Percentiles rank a stretch among this genome's conserved stretches.
phyloP scores from a whole-genome alignment of 352 stramenopile genomes.

The Blastocystis sp. region DNA sequence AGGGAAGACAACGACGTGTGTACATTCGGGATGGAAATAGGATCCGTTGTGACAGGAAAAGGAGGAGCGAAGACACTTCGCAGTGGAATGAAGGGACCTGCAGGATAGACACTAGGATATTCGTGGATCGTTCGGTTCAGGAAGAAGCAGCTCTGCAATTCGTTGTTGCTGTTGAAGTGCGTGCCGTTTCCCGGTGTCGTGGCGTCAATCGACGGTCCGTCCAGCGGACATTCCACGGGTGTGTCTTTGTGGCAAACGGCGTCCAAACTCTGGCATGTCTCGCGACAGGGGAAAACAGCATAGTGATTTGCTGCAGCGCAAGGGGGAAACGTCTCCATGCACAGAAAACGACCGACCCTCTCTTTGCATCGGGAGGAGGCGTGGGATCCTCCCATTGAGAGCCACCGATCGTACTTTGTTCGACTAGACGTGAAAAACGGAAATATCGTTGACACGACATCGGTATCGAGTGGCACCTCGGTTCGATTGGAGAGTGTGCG shows the following conservation, averaged over 20 bases:
- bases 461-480: neutral
- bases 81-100: neutral
- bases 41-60: neutral
- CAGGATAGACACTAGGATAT: neutral
- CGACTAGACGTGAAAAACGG: neutral
- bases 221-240: neutral
- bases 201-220: conserved; percentile 4
- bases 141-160: conserved; percentile 22
- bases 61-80: neutral
- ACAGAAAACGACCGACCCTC: neutral
- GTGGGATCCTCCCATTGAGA: neutral
- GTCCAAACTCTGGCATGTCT: neutral
- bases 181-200: neutral
- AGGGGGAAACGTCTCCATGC: conserved; percentile 37
- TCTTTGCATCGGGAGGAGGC: neutral
- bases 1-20: neutral
- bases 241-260: neutral
- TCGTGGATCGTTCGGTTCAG: neutral
- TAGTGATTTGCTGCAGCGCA: neutral
- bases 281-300: neutral
- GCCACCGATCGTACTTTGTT: neutral
- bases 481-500: neutral
- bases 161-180: neutral
- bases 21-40: conserved; percentile 27
- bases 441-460: neutral